Conservation (phyloP, 768 basidiomycete genomes). For the Hericium erinaceus region DNA sequence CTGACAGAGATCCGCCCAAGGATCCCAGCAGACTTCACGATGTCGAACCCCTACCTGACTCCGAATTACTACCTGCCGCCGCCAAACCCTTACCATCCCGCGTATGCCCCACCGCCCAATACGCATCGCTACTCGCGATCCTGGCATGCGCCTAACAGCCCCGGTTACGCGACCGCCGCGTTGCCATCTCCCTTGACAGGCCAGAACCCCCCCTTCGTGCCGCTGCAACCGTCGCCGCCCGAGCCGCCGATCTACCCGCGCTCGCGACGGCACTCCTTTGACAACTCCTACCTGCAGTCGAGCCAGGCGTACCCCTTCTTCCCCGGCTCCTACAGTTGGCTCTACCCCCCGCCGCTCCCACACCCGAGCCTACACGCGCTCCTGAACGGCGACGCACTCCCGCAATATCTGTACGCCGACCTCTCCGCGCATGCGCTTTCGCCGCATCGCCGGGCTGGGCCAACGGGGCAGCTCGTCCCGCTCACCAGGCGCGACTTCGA, state of each 20-base stretch:
- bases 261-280: slow-evolving; percentile 10
- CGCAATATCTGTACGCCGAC: slow-evolving; percentile 4
- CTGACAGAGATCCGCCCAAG: not conserved
- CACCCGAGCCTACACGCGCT: slow-evolving; percentile 11
- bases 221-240: slow-evolving; percentile 5
- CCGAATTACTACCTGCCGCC: slow-evolving; percentile 2
- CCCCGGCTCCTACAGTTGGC: slow-evolving; percentile 6
- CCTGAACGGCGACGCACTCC: slow-evolving; percentile 9
- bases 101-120: not conserved
- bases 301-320: not conserved
- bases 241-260: not conserved
- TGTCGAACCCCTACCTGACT: not conserved
- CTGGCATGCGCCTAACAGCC: slow-evolving; percentile 4
- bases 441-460: not conserved
- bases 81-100: slow-evolving; percentile 6
- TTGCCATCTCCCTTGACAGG: not conserved
- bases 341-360: slow-evolving; percentile 6
- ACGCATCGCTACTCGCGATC: slow-evolving; percentile 5
- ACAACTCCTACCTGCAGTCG: slow-evolving; percentile 2
- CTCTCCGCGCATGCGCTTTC: slow-evolving; percentile 3
- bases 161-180: slow-evolving; percentile 1
- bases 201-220: not conserved
- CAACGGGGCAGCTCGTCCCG: not conserved
- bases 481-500: slow-evolving; percentile 10
- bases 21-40: not conserved